Evolutionary conservation across 257 asterid genomes (phyloP).

Genomic region (Gentiana straminea): DNA sequence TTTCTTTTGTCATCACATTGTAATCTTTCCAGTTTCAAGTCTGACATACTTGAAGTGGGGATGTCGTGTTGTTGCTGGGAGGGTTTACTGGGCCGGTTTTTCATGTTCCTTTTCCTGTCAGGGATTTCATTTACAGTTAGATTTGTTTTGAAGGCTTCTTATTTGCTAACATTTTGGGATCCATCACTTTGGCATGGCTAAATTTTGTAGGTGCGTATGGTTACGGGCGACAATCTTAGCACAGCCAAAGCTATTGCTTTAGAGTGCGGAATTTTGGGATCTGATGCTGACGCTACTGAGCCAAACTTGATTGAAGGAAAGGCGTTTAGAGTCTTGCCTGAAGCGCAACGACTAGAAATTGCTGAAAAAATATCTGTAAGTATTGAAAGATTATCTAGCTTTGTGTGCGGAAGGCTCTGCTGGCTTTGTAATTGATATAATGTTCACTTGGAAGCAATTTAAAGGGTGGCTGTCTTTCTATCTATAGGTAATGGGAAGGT

Average conservation of each 20-base stretch:
- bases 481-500: slow-evolving; percentile 92
- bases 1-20: too few relatives aligned
- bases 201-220: slow-evolving; percentile 82
- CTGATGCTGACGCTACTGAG: slow-evolving; percentile 68
- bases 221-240: slow-evolving; percentile 87
- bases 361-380: slow-evolving; percentile 88
- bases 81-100: too few relatives aligned
- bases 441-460: neutral
- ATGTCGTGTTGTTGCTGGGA: too few relatives aligned
- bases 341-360: slow-evolving; percentile 47
- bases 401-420: neutral
- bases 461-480: neutral
- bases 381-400: slow-evolving; percentile 5
- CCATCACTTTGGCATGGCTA: too few relatives aligned
- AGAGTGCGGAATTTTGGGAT: slow-evolving; percentile 80
- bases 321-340: slow-evolving; percentile 52
- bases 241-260: slow-evolving; percentile 93
- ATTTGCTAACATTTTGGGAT: too few relatives aligned
- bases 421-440: neutral
- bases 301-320: slow-evolving; percentile 92
- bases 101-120: too few relatives aligned
- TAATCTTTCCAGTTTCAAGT: too few relatives aligned
- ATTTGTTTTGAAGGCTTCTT: too few relatives aligned
- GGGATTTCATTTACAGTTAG: too few relatives aligned
- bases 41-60: too few relatives aligned